Evolutionary conservation across 2,329 filamentous ascomycete species (phyloP).

Genomic region (Clonostachys chloroleuca): DNA sequence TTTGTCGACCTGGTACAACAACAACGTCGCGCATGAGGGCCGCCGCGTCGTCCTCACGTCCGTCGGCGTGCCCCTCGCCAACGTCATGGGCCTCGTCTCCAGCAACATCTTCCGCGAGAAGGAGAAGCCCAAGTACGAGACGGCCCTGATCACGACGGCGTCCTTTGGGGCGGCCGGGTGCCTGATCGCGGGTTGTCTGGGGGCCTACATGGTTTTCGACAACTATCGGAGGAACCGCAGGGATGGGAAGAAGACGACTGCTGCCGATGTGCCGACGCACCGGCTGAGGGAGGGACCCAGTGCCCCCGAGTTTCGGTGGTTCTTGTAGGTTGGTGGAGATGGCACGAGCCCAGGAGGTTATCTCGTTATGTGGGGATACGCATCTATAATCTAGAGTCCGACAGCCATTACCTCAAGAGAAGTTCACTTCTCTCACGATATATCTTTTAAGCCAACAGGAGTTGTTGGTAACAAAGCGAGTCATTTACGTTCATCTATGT

Average conservation of each 20-base stretch:
- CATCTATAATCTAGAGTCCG: too few relatives aligned
- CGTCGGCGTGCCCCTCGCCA: constrained; percentile 66
- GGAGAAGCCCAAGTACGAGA: constrained; percentile 64
- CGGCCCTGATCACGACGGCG: constrained; percentile 60
- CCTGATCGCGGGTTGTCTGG: constrained; percentile 47
- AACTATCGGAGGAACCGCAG: constrained; percentile 49
- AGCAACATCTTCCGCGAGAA: constrained; percentile 64
- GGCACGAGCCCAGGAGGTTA: too few relatives aligned
- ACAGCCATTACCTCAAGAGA: too few relatives aligned
- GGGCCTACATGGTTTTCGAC: constrained; percentile 55
- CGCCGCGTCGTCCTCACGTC: constrained; percentile 66
- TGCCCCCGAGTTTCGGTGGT: constrained; percentile 45
- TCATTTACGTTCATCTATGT: too few relatives aligned
- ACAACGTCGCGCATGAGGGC: constrained; percentile 76
- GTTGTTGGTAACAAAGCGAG: too few relatives aligned
- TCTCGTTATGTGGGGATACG: too few relatives aligned
- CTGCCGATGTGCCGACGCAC: constrained; percentile 43
- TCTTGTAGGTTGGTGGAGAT: constrained; percentile 19
- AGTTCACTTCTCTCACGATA: too few relatives aligned
- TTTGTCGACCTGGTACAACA: constrained; percentile 66
- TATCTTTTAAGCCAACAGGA: too few relatives aligned
- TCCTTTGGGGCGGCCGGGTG: constrained; percentile 59
- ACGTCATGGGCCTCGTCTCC: constrained; percentile 52
- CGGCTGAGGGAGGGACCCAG: constrained; percentile 41
- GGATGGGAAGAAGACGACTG: constrained; percentile 38